Evolutionary conservation across 768 basidiomycete genomes (phyloP), one percentile per base, ranked within the genome.

Genomic region (Leccinum fibrillosum): DNA sequence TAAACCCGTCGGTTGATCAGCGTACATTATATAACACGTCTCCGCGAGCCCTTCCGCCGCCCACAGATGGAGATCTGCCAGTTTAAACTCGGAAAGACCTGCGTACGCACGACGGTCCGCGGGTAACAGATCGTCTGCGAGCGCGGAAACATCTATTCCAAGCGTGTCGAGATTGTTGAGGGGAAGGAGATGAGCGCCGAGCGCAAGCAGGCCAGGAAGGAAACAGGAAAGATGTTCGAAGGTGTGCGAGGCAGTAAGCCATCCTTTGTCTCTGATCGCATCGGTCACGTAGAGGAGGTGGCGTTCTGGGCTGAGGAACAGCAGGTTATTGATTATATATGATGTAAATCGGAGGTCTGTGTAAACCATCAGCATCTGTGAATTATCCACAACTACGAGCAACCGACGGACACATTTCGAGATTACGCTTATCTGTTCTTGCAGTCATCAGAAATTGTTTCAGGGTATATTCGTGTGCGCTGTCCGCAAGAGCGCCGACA

Each of bases 171-270:
- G 77, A 52, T 81, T 69, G 58, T 86, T 76, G 47, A 86, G 75
- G 6, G 82, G 82, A 26, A 90, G 78, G 9, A 80, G 80, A 62
- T 86, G 80, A 4, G 74, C 87, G 15, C 89, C 89, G 3, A 92
- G 80, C 5, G 89, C 88, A 25, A 92, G 76, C 8, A 90, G 77
- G 4, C 89, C 89, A 0, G 89, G 89, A 54, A 89, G 77, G 75
- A 90, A 92, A 69, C 89, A 90, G 2, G 88, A 81, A 19, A 92
- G 75, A 64, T 91, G 89, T 63, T 91, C 86, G 59, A 89, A 82
- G 11, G 61, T 61, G 63, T 86, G 81, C 4, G 78, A 72, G 12
- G 82, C 74, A 1, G 54, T 37, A n/a, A 66, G 61, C 3, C 64
- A 5, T 12, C 61, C 44, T 69, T 71, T 54, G 66, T 64, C 10